phyloP scores from a whole-genome alignment of 2,329 filamentous ascomycete genomes.

The Xylaria sp. region DNA sequence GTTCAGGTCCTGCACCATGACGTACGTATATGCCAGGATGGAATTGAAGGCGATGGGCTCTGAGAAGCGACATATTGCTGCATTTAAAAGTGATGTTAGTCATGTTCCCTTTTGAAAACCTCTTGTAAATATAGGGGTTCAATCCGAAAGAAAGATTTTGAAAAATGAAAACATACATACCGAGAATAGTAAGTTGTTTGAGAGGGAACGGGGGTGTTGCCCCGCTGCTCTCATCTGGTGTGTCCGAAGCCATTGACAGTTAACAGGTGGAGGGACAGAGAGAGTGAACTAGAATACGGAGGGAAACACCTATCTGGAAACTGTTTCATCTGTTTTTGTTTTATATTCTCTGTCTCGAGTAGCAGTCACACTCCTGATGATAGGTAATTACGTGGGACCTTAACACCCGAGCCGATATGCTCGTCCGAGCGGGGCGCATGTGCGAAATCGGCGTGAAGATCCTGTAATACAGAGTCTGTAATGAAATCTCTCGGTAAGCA shows the following conservation, averaged over 20 bases:
- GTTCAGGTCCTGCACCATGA: constrained; percentile 54
- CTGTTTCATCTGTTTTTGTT: not conserved
- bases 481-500: not conserved
- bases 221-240: constrained; percentile 15
- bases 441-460: constrained; percentile 25
- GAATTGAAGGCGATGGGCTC: constrained; percentile 60
- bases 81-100: constrained; percentile 16
- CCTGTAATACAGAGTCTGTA: not conserved
- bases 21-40: constrained; percentile 57
- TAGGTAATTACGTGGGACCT: not conserved
- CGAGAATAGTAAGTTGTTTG: constrained; percentile 55
- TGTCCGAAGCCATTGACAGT: constrained; percentile 31
- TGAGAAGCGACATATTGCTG: constrained; percentile 59
- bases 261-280: constrained; percentile 3
- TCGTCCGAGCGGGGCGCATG: constrained; percentile 22
- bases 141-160: not conserved
- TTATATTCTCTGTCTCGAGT: not conserved
- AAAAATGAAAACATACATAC: constrained; percentile 38
- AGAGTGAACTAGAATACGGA: not conserved
- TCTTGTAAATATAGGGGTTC: no score
- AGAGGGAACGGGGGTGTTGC: constrained; percentile 53
- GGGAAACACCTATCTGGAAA: not conserved
- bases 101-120: not conserved
- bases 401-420: constrained; percentile 2
- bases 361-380: not conserved